Evolutionary conservation across 768 basidiomycete genomes (phyloP).

Genomic region (Tricholoma bakamatsutake): DNA sequence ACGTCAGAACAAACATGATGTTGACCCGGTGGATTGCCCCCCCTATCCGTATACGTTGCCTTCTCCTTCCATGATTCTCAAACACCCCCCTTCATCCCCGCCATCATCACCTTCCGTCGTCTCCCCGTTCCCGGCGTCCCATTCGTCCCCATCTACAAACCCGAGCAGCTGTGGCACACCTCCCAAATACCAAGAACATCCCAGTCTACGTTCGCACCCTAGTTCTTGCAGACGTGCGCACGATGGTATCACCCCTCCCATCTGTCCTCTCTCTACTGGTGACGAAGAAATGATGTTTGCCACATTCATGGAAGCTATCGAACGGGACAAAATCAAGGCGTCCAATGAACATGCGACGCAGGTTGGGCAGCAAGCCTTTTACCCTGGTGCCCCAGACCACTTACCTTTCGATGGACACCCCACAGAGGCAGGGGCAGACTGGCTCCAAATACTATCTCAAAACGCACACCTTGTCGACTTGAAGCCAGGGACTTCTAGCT

Average conservation of each 20-base stretch:
- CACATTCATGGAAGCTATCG: background rate
- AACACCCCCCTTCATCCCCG: background rate
- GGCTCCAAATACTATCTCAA: background rate
- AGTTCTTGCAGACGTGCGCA: background rate
- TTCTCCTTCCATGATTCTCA: background rate
- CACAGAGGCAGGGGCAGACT: background rate
- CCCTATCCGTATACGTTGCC: background rate
- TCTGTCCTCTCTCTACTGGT: background rate
- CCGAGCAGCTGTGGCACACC: background rate
- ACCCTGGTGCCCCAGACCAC: background rate
- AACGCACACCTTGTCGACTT: background rate
- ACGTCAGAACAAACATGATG: background rate
- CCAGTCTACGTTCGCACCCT: background rate
- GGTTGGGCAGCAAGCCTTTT: background rate
- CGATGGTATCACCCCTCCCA: background rate
- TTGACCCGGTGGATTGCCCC: background rate
- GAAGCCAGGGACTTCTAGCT: background rate
- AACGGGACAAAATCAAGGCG: background rate
- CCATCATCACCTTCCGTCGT: background rate
- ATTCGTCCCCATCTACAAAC: background rate
- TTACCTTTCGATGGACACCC: background rate
- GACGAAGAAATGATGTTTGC: background rate
- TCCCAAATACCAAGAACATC: background rate
- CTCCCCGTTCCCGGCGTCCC: background rate
- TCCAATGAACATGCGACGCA: background rate